Percentiles rank a stretch among this genome's conserved stretches.
phyloP scores from a whole-genome alignment of 371 early-diverging fungal species.

The Capniomyces stellatus region DNA sequence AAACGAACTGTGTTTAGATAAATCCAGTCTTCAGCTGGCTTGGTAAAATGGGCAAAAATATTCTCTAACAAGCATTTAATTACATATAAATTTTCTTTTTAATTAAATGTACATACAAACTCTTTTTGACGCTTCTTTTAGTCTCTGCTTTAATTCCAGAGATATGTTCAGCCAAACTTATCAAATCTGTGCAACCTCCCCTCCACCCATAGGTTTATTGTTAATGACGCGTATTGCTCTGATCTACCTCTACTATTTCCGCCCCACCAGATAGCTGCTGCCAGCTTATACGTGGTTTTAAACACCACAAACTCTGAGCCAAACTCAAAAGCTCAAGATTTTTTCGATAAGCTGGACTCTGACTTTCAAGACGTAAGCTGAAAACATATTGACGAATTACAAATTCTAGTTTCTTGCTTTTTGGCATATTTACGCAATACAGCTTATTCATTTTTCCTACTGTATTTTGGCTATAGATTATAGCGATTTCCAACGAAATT shows the following conservation, averaged over 20 bases:
- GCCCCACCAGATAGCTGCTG: conserved; percentile 71
- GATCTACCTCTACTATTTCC: conserved; percentile 66
- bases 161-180: neutral
- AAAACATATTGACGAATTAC: too few relatives aligned
- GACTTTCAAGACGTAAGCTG: neutral
- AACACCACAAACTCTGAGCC: neutral
- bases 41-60: conserved; percentile 30
- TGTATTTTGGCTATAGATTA: too few relatives aligned
- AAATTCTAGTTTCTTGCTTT: too few relatives aligned
- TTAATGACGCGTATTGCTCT: conserved; percentile 64
- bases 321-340: neutral
- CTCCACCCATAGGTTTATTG: conserved; percentile 36
- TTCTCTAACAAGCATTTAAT: too few relatives aligned
- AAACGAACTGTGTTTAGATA: conserved; percentile 12
- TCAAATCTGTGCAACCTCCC: neutral
- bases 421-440: too few relatives aligned
- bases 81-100: too few relatives aligned
- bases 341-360: neutral
- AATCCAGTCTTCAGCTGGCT: conserved; percentile 46
- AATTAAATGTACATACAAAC: too few relatives aligned
- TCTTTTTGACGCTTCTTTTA: too few relatives aligned
- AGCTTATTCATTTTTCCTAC: too few relatives aligned
- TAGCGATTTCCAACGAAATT: too few relatives aligned
- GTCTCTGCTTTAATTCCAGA: neutral
- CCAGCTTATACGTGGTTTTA: conserved; percentile 42